These are phyloP conservation scores for Syncephalastrum sp. DNA, from an alignment of 371 early-diverging fungal genomes.

Conservation along the genomic window DNA sequence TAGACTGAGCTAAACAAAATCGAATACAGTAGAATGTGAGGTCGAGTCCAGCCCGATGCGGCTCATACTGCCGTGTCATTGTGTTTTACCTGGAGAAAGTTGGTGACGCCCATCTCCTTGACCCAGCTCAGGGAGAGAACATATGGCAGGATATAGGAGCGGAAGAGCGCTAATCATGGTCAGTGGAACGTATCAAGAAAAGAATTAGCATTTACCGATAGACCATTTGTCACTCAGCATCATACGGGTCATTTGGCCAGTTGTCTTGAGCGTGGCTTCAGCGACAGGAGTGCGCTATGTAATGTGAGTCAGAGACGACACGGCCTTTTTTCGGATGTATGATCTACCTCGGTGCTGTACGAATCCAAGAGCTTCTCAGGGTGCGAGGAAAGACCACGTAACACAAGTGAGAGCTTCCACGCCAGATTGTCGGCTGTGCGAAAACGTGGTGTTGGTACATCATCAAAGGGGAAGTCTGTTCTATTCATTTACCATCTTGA, in stretches of 20 bases:
- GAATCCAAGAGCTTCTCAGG: slow-evolving; percentile 37
- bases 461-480: not conserved
- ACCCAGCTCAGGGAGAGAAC: slow-evolving; percentile 5
- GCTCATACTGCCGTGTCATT: too few relatives aligned
- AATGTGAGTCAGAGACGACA: not conserved
- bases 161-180: not conserved
- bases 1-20: too few relatives aligned
- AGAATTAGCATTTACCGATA: not conserved
- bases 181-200: not conserved
- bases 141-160: too few relatives aligned
- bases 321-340: not conserved
- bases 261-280: not conserved
- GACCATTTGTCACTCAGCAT: not conserved
- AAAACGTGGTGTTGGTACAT: not conserved
- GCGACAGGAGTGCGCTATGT: slow-evolving; percentile 1
- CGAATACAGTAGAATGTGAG: too few relatives aligned
- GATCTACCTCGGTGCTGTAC: slow-evolving; percentile 27
- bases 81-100: slow-evolving; percentile 7
- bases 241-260: slow-evolving; percentile 1
- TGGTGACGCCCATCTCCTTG: not conserved
- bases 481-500: slow-evolving; percentile 33
- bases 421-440: slow-evolving; percentile 37
- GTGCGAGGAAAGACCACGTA: slow-evolving; percentile 20
- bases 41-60: too few relatives aligned
- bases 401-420: slow-evolving; percentile 42